A percentile compares a stretch with the other conserved stretches of the same genome.
Evolutionary conservation across 1,139 yeast genomes (phyloP).

Genomic region (Yamadazyma pseudoaaseri): DNA sequence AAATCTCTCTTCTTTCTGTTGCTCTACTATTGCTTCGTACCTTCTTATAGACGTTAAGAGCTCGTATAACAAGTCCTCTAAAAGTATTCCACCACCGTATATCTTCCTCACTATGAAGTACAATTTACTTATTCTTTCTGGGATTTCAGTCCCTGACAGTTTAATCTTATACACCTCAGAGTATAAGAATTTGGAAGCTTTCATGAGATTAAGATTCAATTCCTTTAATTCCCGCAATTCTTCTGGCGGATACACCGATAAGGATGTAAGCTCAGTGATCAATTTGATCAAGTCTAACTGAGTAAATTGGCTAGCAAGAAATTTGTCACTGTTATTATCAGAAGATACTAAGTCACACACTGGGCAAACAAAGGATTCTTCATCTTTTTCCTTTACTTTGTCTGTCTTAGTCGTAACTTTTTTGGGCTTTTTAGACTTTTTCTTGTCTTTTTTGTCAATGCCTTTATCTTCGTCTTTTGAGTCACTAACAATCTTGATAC

Average conservation of each 20-base stretch:
- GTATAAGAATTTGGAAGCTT: slow-evolving; percentile 12
- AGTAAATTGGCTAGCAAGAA: slow-evolving; percentile 21
- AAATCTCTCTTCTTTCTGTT: not conserved
- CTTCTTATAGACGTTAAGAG: slow-evolving; percentile 19
- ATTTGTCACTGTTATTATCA: slow-evolving; percentile 15
- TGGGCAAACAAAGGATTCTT: slow-evolving; percentile 60
- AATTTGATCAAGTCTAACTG: slow-evolving; percentile 18
- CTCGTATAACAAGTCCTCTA: slow-evolving; percentile 24
- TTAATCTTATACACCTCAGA: slow-evolving; percentile 16
- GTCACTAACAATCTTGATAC: slow-evolving; percentile 34
- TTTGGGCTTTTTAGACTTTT: slow-evolving; percentile 18
- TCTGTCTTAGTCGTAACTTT: slow-evolving; percentile 8
- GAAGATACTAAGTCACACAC: slow-evolving; percentile 47
- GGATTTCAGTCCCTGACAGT: slow-evolving; percentile 8
- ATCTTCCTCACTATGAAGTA: slow-evolving; percentile 31
- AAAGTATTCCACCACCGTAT: slow-evolving; percentile 32
- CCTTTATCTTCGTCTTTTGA: slow-evolving; percentile 6
- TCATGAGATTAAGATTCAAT: slow-evolving; percentile 13
- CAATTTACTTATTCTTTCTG: slow-evolving; percentile 23
- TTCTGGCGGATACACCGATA: slow-evolving; percentile 39
- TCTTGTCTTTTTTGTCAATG: slow-evolving; percentile 18
- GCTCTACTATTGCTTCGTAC: slow-evolving; percentile 5
- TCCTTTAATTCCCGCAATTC: slow-evolving; percentile 32
- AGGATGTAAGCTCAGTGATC: slow-evolving; percentile 27
- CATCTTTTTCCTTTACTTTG: slow-evolving; percentile 24